Conservation (phyloP, 176 grass and related monocot species). For the Carex parvula region DNA sequence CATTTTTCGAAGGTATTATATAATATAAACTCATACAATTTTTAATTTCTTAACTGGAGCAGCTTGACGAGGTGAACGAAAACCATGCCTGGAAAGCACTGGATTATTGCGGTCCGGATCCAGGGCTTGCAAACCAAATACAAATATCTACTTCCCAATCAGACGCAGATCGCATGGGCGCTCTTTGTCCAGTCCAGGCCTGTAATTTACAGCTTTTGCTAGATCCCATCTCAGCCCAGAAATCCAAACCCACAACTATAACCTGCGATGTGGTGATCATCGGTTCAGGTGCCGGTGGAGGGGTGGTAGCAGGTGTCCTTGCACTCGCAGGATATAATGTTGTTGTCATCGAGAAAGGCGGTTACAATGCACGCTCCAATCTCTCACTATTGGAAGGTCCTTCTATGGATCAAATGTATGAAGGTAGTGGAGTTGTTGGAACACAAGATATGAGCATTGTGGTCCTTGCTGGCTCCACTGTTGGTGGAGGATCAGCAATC, state of each 20-base stretch:
- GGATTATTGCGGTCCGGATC: conserved; percentile 46
- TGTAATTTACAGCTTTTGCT: conserved; percentile 13
- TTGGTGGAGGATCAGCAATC: conserved; percentile 76
- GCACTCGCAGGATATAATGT: conserved; percentile 65
- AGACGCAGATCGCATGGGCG: conserved; percentile 50
- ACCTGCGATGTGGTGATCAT: conserved; percentile 66
- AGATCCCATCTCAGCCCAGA: conserved; percentile 19
- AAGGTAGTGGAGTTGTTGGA: conserved; percentile 49
- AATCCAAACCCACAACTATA: conserved; percentile 32
- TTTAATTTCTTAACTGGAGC: not conserved
- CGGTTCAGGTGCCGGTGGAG: conserved; percentile 80
- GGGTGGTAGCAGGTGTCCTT: conserved; percentile 70
- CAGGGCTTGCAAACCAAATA: not conserved
- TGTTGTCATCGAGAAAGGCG: conserved; percentile 74
- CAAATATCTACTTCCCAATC: conserved; percentile 41
- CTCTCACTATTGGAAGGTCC: conserved; percentile 65
- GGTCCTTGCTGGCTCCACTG: conserved; percentile 61
- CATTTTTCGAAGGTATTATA: not conserved
- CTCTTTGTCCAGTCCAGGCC: conserved; percentile 34
- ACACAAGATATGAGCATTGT: conserved; percentile 32
- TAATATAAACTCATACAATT: not conserved
- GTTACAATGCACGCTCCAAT: conserved; percentile 55
- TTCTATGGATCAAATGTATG: conserved; percentile 58
- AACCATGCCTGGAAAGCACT: conserved; percentile 74
- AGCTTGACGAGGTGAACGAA: conserved; percentile 60